Evolutionary conservation across 2,329 filamentous ascomycete species (phyloP).

Genomic region (Pseudogymnoascus sp.): DNA sequence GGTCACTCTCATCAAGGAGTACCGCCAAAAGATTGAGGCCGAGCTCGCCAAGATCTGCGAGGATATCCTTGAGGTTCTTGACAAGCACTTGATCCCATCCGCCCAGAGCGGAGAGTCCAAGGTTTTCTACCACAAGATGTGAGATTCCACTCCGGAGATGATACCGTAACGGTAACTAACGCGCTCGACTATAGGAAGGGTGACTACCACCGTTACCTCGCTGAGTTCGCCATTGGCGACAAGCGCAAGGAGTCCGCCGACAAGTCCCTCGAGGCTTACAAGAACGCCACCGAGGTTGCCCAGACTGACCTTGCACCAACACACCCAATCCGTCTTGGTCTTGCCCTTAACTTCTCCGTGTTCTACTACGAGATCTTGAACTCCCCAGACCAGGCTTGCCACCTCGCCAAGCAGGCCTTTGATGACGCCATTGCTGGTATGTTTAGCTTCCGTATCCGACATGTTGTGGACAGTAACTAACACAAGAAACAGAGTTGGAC

Average conservation of each 20-base stretch:
- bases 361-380: conserved; percentile 99
- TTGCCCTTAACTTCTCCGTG: conserved; percentile 98
- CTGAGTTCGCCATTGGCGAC: conserved; percentile 87
- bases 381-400: conserved; percentile 94
- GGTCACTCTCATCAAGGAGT: conserved; percentile 87
- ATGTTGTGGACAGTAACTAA: conserved; percentile 14
- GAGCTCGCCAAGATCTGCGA: conserved; percentile 98
- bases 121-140: conserved; percentile 99
- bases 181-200: conserved; percentile 62
- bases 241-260: conserved; percentile 85
- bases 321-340: conserved; percentile 94
- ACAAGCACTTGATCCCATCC: conserved; percentile 89
- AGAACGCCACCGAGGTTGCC: conserved; percentile 97
- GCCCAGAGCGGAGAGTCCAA: conserved; percentile 96
- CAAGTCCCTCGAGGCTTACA: conserved; percentile 90
- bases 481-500: conserved; percentile 62
- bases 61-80: conserved; percentile 92
- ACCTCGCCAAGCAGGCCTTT: conserved; percentile 98
- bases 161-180: not conserved
- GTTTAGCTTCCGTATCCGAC: conserved; percentile 8
- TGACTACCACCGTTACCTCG: conserved; percentile 93
- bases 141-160: conserved; percentile 34
- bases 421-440: conserved; percentile 86
- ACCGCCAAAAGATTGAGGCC: conserved; percentile 96
- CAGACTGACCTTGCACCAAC: conserved; percentile 96